These are phyloP conservation scores for Rhizopus sp. DNA, from an alignment of 371 early-diverging fungal species.

Conservation along the genomic window DNA sequence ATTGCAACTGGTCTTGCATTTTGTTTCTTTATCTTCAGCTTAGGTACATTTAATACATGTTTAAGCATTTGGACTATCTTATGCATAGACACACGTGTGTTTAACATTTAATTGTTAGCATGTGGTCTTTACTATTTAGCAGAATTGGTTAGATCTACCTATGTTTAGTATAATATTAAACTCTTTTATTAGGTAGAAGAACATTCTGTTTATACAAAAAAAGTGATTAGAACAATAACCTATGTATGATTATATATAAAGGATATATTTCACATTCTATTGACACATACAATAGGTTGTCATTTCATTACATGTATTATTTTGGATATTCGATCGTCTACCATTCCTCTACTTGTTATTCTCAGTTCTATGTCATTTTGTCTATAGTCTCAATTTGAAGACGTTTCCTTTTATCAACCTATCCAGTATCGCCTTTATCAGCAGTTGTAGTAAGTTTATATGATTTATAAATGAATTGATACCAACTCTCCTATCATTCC, in stretches of 20 bases:
- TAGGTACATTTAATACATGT: conserved; percentile 27
- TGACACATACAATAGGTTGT: conserved; percentile 42
- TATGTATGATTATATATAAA: conserved; percentile 44
- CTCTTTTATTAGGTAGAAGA: conserved; percentile 63
- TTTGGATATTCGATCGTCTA: conserved; percentile 70
- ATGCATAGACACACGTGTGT: neutral
- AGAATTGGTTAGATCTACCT: conserved; percentile 51
- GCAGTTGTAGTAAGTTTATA: conserved; percentile 62
- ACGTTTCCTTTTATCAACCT: conserved; percentile 76
- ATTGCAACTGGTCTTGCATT: conserved; percentile 43
- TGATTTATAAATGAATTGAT: neutral
- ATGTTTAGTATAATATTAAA: conserved; percentile 10
- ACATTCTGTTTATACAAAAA: conserved; percentile 78
- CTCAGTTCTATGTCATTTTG: conserved; percentile 68
- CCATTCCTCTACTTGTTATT: conserved; percentile 66
- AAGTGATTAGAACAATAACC: conserved; percentile 72
- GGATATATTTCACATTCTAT: neutral
- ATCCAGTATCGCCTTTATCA: conserved; percentile 62
- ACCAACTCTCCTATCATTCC: neutral
- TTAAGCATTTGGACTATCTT: neutral
- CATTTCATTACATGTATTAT: conserved; percentile 60
- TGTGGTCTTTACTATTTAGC: conserved; percentile 86
- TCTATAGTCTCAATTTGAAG: conserved; percentile 70
- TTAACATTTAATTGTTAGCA: conserved; percentile 44
- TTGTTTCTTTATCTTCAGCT: conserved; percentile 46